These are phyloP conservation scores for Geum urbanum DNA, from an alignment of 306 rosid genomes.

Conservation along the genomic window DNA sequence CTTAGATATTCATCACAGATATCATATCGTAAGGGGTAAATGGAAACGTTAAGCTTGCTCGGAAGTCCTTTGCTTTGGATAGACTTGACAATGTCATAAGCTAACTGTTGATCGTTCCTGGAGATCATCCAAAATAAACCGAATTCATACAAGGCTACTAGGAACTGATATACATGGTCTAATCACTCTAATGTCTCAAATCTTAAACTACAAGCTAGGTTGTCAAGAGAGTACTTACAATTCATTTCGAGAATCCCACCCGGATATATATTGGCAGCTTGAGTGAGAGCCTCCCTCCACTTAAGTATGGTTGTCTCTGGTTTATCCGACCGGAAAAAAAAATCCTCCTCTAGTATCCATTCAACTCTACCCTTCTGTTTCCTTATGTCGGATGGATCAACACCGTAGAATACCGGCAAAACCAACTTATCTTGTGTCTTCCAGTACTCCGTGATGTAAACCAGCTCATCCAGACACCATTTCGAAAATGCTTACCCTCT, in stretches of 20 bases:
- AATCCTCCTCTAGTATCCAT: too few relatives aligned
- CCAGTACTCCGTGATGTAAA: too few relatives aligned
- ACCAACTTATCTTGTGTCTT: too few relatives aligned
- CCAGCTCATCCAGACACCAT: too few relatives aligned
- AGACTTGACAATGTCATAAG: background rate
- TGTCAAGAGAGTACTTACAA: background rate
- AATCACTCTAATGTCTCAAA: too few relatives aligned
- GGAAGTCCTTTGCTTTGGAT: constrained; percentile 10
- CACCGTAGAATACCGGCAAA: too few relatives aligned
- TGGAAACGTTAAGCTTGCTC: constrained; percentile 10
- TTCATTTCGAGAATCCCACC: background rate
- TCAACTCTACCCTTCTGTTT: too few relatives aligned
- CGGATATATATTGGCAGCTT: constrained; percentile 19
- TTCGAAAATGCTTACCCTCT: too few relatives aligned
- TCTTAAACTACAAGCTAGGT: too few relatives aligned
- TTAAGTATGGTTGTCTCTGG: background rate
- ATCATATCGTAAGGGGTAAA: constrained; percentile 17
- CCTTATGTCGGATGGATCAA: constrained; percentile 23
- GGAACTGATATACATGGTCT: too few relatives aligned
- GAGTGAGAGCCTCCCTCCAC: constrained; percentile 18
- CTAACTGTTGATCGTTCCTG: background rate
- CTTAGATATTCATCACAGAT: constrained; percentile 7
- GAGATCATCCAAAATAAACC: background rate
- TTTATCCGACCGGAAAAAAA: background rate
- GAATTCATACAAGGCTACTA: background rate